Evolutionary conservation across 176 grass and related monocot genomes (phyloP), one percentile per base, ranked within the genome.

Genomic region (Chrysopogon serrulatus): DNA sequence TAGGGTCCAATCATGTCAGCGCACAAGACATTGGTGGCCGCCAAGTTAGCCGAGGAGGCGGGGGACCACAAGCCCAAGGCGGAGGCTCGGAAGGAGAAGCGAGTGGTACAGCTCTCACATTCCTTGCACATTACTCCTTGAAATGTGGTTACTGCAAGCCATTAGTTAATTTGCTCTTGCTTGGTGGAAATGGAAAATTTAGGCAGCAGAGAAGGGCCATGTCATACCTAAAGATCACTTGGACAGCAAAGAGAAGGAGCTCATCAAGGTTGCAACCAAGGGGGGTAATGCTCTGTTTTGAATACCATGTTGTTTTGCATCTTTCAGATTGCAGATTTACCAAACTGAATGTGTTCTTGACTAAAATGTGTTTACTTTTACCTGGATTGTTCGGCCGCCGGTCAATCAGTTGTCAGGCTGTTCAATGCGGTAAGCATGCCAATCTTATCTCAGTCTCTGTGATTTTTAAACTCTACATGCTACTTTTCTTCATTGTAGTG

Each of bases 191-290:
- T 1, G 60, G 18, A 32, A 51, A 66, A 62, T 49, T 65, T 61
- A 97, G 92, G 91, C 85, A 75, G 71, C 71, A 4, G 79, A 98
- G 84, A 98, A 98, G 83, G 91, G 95, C 0, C 92, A 98, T 79
- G 67, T 88, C 44, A 83, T 91, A 5, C 95, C 92, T 7, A 81
- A 73, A 75, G 86, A 83, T 35, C 82, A 77, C 74, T 70, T 98
- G 59, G 95, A 90, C 85, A 88, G 68, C 31, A 90, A 92, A 72
- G 95, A 98, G 80, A 98, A 95, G 67, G 82, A 79, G 49, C 92
- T 98, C 34, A 93, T 91, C 49, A 86, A 86, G 73, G 72, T 95
- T 39, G 95, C 95, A 75, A 98, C 95, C 54, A 91, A 92, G 84
- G 95, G 95, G 88, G 91, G 94, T 98, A 91, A 77, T 65, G 48